Base-by-base conservation (phyloP, 2,329 filamentous ascomycete genomes). In the Penicillium sp. region DNA sequence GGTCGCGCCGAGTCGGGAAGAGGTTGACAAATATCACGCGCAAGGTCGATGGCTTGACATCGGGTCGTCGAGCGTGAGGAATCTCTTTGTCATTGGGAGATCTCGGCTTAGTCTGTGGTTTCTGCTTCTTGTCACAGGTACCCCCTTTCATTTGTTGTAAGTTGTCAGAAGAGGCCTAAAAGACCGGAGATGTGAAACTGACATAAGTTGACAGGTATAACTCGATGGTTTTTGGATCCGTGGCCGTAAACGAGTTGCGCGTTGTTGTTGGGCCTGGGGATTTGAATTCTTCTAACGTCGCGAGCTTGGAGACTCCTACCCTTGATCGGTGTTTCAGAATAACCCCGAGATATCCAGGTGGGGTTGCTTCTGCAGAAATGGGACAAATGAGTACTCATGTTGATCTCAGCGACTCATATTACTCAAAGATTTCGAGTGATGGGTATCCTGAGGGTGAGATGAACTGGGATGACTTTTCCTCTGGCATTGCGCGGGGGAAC, bases 1-100 rank as follows among this genome's bases (percentile, higher is more conserved):
- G 2, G 75, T 70, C 14, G 75, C 81, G 1, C 82, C 82, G 0
- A 82, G 77, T 0, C 67, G 82, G 26, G 56, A 64, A 10, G 54
- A 52, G 10, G 16, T 56, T 16, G 49, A 56, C 30, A 26, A 38
- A 22, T 22, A 37, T 6, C 55, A 57, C 28, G 50, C 46, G 2
- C 12, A 19, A 19, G 37, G 55, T 9, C 30, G 30, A 5, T 78
- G 75, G 74, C 64, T 82, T 0, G 75, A 79, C 37, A 75, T 81
- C 30, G 79, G 81, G 0, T 60, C 78, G 1, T 65, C 65, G 1
- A 73, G 67, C 50, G 10, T 66, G 1, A 55, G 63, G 12, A 74
- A 74, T 48, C 57, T 72, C 8, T 22, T 35, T 4, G 35, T 50
- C 1, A 54, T 57, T 5, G 40, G 33, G 78, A 79, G 57, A 33